Conservation (phyloP, 345 rosid genomes). For the Pistacia atlantica region DNA sequence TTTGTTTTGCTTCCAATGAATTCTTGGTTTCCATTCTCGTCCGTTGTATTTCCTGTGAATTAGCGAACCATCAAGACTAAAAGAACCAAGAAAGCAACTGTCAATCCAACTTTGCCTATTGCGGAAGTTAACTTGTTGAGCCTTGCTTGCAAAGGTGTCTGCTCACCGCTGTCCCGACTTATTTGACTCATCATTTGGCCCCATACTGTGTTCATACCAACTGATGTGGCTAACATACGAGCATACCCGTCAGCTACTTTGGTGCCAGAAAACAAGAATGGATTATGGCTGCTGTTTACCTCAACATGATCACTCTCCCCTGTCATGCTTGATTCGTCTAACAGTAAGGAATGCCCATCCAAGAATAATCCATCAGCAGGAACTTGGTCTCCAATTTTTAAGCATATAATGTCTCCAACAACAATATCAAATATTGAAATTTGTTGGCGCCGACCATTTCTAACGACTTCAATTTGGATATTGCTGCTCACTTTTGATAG, state of each 20-base stretch:
- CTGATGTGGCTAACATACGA: slow-evolving; percentile 63
- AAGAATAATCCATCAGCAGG: slow-evolving; percentile 69
- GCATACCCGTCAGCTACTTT: slow-evolving; percentile 57
- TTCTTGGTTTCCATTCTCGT: slow-evolving; percentile 50
- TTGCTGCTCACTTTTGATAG: slow-evolving; percentile 53
- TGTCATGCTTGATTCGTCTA: slow-evolving; percentile 70
- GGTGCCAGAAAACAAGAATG: slow-evolving; percentile 65
- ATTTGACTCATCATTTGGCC: slow-evolving; percentile 78
- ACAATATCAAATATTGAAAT: slow-evolving; percentile 61
- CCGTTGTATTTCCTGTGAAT: slow-evolving; percentile 66
- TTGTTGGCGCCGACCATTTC: slow-evolving; percentile 47
- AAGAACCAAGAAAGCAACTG: slow-evolving; percentile 67
- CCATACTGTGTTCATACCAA: slow-evolving; percentile 75
- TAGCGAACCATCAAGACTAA: slow-evolving; percentile 58
- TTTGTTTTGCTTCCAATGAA: slow-evolving; percentile 50
- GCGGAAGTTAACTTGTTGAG: slow-evolving; percentile 69
- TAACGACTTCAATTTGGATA: slow-evolving; percentile 50
- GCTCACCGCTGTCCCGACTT: slow-evolving; percentile 40
- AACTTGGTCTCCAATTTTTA: slow-evolving; percentile 66
- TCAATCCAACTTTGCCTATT: slow-evolving; percentile 61
- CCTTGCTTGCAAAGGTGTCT: slow-evolving; percentile 68
- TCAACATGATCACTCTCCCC: slow-evolving; percentile 57
- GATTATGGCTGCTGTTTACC: slow-evolving; percentile 35
- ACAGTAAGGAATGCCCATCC: slow-evolving; percentile 47
- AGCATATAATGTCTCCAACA: slow-evolving; percentile 59